Evolutionary conservation across 495 filamentous ascomycete species (phyloP), one percentile per base, ranked within the genome.

Genomic region (Patellaria atrata): DNA sequence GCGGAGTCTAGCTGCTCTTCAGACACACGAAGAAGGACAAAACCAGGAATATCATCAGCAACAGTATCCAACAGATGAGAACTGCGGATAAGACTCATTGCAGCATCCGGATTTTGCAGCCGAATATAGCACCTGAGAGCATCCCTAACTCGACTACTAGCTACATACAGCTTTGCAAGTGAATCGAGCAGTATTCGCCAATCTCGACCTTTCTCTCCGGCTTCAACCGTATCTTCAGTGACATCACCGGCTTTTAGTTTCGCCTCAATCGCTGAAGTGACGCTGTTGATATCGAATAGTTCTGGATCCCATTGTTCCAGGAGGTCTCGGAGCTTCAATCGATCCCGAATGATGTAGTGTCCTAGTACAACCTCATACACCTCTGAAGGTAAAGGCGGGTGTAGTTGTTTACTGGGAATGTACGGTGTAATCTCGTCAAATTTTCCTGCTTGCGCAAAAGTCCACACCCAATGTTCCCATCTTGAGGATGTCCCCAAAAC

Each of bases 391-490:
- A 97, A 60, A 2, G 81, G 73, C 5, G 84, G 82, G n/a, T 68
- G 70, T 32, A 87, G 61, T 18, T 72, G 70, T 20, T 68, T 69
- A 0, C 69, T 72, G 0, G 89, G 89, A 13, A 97, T 81, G 44
- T 77, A 75, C 16, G 76, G 66, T 4, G 81, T 79, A 22, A 97
- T 91, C 38, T 96, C 87, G 48, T 93, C 79, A 41, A 85, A 76
- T 47, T 77, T 84, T 38, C 77, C 62, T 4, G 82, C 78, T 29
- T 79, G 75, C 18, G 86, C 82, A 50, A 97, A 97, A 0, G 66
- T 72, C 73, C 77, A 85, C 6, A 87, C 77, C 85, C 85, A 94
- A 42, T 87, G 77, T 54, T 97, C 86, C 91, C 91, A 96, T 43
- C 78, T 65, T 28, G 74, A 57, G 3, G 83, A 67, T n/a, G 72